These are phyloP conservation scores for Annulohypoxylon stygium DNA, from an alignment of 495 filamentous ascomycete species.

Conservation along the genomic window DNA sequence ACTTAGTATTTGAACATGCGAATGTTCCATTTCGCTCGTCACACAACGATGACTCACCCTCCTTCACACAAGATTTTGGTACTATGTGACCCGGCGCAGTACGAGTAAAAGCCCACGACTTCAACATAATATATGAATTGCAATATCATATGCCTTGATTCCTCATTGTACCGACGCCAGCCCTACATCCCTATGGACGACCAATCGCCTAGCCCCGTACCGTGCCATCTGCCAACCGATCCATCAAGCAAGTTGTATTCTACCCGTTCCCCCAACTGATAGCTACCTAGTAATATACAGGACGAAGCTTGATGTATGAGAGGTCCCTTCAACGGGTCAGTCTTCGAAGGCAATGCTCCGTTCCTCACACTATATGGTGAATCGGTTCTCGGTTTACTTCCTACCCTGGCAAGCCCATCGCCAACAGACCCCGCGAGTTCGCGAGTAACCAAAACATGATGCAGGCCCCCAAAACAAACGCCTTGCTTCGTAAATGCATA, in stretches of 20 bases:
- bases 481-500: conserved; percentile 46
- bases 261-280: conserved; percentile 7
- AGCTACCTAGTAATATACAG: conserved; percentile 42
- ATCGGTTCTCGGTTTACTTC: conserved; percentile 19
- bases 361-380: conserved; percentile 5
- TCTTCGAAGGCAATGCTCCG: conserved; percentile 13
- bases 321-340: conserved; percentile 16
- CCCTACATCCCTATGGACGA: conserved; percentile 11
- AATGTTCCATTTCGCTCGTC: too few relatives aligned
- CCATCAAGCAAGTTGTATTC: conserved; percentile 24
- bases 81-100: not conserved
- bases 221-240: conserved; percentile 20
- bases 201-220: conserved; percentile 1
- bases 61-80: not conserved
- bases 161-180: conserved; percentile 21
- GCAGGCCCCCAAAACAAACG: conserved; percentile 30
- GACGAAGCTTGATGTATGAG: conserved; percentile 23
- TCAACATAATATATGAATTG: not conserved
- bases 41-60: too few relatives aligned
- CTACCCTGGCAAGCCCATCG: conserved; percentile 21
- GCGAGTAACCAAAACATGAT: conserved; percentile 28
- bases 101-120: not conserved
- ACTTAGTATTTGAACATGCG: too few relatives aligned
- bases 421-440: conserved; percentile 18
- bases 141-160: conserved; percentile 6